phyloP scores from a whole-genome alignment of 345 rosid genomes.

The Camelina sativa region DNA sequence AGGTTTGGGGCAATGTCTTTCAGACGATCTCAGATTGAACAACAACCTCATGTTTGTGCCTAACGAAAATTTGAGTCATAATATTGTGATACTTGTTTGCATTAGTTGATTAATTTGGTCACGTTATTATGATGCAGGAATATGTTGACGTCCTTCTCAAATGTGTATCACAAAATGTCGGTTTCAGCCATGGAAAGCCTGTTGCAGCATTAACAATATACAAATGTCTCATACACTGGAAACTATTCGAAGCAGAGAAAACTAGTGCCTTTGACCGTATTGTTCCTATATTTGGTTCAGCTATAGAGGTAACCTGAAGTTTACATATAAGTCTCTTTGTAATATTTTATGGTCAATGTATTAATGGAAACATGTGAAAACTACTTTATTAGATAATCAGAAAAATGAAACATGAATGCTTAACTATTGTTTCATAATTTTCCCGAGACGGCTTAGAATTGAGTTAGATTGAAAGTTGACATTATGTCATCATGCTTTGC shows the following conservation, averaged over 20 bases:
- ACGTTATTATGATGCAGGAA: conserved; percentile 58
- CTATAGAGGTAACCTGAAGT: conserved; percentile 68
- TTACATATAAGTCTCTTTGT: conserved; percentile 4
- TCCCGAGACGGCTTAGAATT: conserved; percentile 10
- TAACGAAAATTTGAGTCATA: neutral
- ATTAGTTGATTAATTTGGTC: conserved; percentile 37
- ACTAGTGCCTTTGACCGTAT: conserved; percentile 93
- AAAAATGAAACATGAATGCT: neutral
- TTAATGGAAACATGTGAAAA: conserved; percentile 2
- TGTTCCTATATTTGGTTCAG: conserved; percentile 86
- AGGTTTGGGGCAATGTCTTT: conserved; percentile 56
- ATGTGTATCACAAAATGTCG: conserved; percentile 63
- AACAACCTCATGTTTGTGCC: conserved; percentile 66
- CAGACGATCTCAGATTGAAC: conserved; percentile 65
- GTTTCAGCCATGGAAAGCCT: conserved; percentile 80
- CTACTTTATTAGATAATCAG: neutral
- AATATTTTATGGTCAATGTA: neutral
- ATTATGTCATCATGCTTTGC: conserved; percentile 12
- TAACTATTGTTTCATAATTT: conserved; percentile 19
- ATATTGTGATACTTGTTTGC: conserved; percentile 9
- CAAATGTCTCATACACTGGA: conserved; percentile 93
- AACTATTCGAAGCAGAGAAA: conserved; percentile 85
- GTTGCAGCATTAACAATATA: conserved; percentile 85
- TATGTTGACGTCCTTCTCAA: conserved; percentile 68
- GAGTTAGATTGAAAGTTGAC: conserved; percentile 15